Base-by-base conservation (phyloP, 2,329 filamentous ascomycete species). In the Diaporthe vexans region DNA sequence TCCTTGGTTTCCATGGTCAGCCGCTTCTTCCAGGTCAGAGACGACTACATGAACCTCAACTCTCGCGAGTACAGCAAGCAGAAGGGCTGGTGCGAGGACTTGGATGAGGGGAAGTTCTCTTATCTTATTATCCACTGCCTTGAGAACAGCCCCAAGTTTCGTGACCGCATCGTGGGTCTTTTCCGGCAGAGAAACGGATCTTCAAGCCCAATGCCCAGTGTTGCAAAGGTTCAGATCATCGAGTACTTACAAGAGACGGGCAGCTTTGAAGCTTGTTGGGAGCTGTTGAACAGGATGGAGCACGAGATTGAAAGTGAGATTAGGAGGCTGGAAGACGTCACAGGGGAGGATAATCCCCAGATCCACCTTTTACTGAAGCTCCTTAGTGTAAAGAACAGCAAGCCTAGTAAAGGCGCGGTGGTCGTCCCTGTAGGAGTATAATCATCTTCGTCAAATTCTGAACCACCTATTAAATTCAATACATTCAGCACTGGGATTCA, bases 11-110 rank as follows among this genome's bases (percentile, higher is more conserved):
- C 35, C 24, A 46, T 71, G 52, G 37, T 71, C 35, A 57, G 68
- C 37, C 29, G 52, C 35, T 57, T 71, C 37, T 71, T 71, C 37
- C 68, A 71, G 8, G 40, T 70, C 51, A 40, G 67, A 11, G 68
- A 71, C 15, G 68, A 71, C 52, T 58, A 57, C 52, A 19, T 71
- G 35, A 71, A 71, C 6, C 52, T 71, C 35, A 68, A 68, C 46
- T 68, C 63, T 51, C 19, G 43, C 24, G 52, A 58, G 2, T 58
- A 71, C 26, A 43, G 52, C 21, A 46, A 46, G 11, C n/a, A 29
- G 17, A 71, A 71, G 68, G 68, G 54, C 9, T 71, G 35, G 37
- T 43, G 68, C 19, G 68, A 71, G 43, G 68, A 58, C 43, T 37
- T 71, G 35, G 52, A 57, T 10, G 68, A 71, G 43, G 68, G 54